Evolutionary conservation across 75 land plant genomes (phyloP).

Genomic region (Cunninghamia lanceolata): DNA sequence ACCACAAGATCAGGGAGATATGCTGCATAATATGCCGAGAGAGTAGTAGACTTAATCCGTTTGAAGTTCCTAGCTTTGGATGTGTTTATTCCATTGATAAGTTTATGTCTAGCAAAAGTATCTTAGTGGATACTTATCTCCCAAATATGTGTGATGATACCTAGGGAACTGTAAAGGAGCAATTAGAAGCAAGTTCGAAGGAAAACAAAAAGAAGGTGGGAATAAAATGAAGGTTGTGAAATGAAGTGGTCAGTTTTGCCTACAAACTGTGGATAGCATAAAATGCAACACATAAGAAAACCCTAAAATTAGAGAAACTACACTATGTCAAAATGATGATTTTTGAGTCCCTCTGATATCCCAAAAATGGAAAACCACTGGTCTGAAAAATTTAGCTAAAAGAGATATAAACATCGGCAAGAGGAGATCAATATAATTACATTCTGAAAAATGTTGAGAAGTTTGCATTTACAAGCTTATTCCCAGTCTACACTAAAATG

Average conservation of each 20-base stretch:
- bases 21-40: slow-evolving; percentile 86
- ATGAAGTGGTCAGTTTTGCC: slow-evolving; percentile 80
- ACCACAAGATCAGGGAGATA: slow-evolving; percentile 67
- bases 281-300: too few species aligned
- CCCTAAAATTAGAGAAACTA: too few species aligned
- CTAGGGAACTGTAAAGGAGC: slow-evolving; percentile 15
- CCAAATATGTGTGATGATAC: slow-evolving; percentile 17
- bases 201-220: slow-evolving; percentile 40
- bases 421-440: too few species aligned
- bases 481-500: too few species aligned
- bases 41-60: slow-evolving; percentile 76
- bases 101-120: slow-evolving; percentile 70
- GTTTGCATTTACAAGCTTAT: too few species aligned
- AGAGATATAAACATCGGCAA: too few species aligned
- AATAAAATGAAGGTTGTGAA: slow-evolving; percentile 60
- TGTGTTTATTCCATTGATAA: slow-evolving; percentile 80
- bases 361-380: too few species aligned
- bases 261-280: too few species aligned
- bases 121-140: slow-evolving; percentile 55
- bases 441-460: too few species aligned
- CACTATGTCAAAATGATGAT: too few species aligned
- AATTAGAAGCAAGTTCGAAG: slow-evolving; percentile 20
- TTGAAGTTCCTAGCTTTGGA: slow-evolving; percentile 81
- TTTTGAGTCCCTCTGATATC: too few species aligned
- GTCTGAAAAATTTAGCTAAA: too few species aligned